These are phyloP conservation scores for Suhomyces guaymorum DNA, from an alignment of 1,139 yeast genomes.

Conservation along the genomic window DNA sequence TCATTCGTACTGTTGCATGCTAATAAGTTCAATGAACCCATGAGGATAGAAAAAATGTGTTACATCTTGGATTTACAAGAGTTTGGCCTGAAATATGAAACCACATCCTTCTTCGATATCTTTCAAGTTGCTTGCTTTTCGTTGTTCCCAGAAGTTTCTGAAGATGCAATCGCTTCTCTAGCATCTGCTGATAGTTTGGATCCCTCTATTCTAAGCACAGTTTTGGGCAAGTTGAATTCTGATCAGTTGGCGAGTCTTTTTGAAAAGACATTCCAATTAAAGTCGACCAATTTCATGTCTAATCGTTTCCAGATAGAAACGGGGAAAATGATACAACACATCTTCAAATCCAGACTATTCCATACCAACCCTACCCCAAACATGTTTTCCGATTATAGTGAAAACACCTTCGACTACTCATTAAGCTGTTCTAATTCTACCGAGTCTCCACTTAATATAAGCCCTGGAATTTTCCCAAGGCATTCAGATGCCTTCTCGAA, in stretches of 20 bases:
- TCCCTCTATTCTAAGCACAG: no score
- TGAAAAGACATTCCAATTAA: not conserved
- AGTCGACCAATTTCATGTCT: not conserved
- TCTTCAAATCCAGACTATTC: not conserved
- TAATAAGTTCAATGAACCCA: slow-evolving; percentile 1
- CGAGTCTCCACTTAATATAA: not conserved
- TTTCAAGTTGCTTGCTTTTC: no score
- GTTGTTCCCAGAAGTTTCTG: no score
- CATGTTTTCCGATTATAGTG: not conserved
- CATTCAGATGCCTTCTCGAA: not conserved
- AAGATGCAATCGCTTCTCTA: no score
- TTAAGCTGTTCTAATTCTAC: not conserved
- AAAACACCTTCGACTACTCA: not conserved
- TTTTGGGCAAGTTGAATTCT: no score
- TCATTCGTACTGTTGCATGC: not conserved
- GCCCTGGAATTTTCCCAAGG: not conserved
- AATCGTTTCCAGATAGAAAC: not conserved
- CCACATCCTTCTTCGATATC: slow-evolving; percentile 2
- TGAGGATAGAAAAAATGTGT: slow-evolving; percentile 2
- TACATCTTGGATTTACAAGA: not conserved
- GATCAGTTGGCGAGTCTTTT: no score
- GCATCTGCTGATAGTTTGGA: no score
- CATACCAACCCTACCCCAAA: not conserved
- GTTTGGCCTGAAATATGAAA: not conserved
- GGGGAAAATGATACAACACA: not conserved